These are phyloP conservation scores for Canariomyces notabilis DNA, from an alignment of 2,329 filamentous ascomycete genomes.

Conservation along the genomic window DNA sequence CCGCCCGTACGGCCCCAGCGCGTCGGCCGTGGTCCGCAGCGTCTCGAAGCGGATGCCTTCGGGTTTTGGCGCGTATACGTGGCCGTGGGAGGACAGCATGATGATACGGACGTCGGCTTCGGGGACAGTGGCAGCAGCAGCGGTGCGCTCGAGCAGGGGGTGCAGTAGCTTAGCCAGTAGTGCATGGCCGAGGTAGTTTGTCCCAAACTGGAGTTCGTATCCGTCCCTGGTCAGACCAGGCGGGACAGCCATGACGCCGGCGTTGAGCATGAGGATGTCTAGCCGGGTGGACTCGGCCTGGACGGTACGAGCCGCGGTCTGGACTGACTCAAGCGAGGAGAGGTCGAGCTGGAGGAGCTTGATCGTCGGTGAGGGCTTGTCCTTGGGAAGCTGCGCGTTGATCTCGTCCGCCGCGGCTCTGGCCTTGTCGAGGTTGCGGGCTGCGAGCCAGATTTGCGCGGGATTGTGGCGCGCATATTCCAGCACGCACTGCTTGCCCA, in stretches of 20 bases:
- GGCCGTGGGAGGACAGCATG: conserved; percentile 13
- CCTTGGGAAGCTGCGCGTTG: too few species aligned
- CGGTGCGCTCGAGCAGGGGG: conserved; percentile 20
- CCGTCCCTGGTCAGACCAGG: conserved; percentile 35
- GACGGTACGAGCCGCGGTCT: conserved; percentile 36
- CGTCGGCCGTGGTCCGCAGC: conserved; percentile 9
- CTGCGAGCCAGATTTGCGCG: conserved; percentile 25
- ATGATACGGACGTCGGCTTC: conserved; percentile 23
- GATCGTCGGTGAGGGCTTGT: too few species aligned
- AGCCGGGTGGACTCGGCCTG: conserved; percentile 27
- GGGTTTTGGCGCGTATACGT: conserved; percentile 5
- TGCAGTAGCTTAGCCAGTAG: conserved; percentile 34
- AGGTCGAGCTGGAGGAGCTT: conserved; percentile 40
- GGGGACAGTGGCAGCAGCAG: conserved; percentile 11
- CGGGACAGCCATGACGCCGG: conserved; percentile 38
- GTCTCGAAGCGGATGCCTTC: conserved; percentile 16
- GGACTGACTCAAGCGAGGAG: conserved; percentile 37
- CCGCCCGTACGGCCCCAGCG: conserved; percentile 19
- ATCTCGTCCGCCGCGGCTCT: too few species aligned
- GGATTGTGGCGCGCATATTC: conserved; percentile 36
- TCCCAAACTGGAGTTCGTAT: conserved; percentile 44
- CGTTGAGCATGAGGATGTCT: conserved; percentile 43
- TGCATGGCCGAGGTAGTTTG: conserved; percentile 43
- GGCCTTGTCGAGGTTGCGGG: too few species aligned
- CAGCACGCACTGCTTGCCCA: conserved; percentile 40